phyloP scores from a whole-genome alignment of 192 early-diverging fungal genomes.

The Coemansia sp. region DNA sequence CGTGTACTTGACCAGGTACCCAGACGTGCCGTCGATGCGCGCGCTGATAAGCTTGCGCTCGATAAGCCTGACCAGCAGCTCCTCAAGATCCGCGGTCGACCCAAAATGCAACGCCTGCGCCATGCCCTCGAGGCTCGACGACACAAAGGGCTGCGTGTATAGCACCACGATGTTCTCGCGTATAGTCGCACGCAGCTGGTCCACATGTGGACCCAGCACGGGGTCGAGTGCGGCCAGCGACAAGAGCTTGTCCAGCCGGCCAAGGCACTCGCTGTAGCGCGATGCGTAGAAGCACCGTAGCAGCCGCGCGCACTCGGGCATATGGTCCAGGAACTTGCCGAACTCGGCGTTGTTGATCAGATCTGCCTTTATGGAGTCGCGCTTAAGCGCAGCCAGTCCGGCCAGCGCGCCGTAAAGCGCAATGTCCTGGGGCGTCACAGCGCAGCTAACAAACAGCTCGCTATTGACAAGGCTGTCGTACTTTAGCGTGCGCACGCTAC shows the following conservation, averaged over 20 bases:
- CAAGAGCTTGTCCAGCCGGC: constrained; percentile 17
- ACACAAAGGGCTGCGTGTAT: constrained; percentile 41
- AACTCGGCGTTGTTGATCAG: constrained; percentile 29
- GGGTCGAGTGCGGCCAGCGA: constrained; percentile 36
- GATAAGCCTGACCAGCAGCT: constrained; percentile 30
- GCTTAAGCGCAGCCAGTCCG: constrained; percentile 24
- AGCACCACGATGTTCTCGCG: constrained; percentile 39
- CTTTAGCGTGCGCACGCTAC: constrained; percentile 5
- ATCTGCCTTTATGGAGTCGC: constrained; percentile 25
- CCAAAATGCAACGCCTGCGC: constrained; percentile 29
- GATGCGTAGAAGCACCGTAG: constrained; percentile 33
- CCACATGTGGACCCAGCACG: constrained; percentile 25
- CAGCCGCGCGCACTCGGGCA: constrained; percentile 38
- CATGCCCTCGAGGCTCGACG: constrained; percentile 31
- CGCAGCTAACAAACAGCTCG: constrained; percentile 13
- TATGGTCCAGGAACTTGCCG: constrained; percentile 38
- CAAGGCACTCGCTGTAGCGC: constrained; percentile 31
- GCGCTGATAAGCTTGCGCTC: constrained; percentile 26
- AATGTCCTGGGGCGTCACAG: constrained; percentile 26
- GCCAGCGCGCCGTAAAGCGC: constrained; percentile 47
- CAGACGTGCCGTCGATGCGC: constrained; percentile 35
- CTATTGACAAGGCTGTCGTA: constrained; percentile 4
- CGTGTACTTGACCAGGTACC: constrained; percentile 31
- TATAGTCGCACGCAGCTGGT: constrained; percentile 14
- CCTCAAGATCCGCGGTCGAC: constrained; percentile 27